Conservation (phyloP, 768 basidiomycete species). For the Boletus rufocinnamomeus region DNA sequence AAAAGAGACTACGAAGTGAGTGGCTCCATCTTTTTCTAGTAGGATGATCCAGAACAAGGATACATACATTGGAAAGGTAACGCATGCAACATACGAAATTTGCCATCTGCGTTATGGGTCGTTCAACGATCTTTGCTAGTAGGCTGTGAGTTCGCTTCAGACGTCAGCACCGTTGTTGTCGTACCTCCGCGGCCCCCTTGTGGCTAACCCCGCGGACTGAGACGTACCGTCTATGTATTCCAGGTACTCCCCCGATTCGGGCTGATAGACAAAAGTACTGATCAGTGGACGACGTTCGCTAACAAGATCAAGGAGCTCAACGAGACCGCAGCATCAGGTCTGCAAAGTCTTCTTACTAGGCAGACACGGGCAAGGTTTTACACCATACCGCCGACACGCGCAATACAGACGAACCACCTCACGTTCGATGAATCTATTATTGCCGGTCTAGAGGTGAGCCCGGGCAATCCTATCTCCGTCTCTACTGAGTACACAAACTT, state of each 20-base stretch:
- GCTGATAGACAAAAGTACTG: slow-evolving; percentile 29
- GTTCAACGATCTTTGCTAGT: too few relatives aligned
- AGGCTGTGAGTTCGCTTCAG: too few relatives aligned
- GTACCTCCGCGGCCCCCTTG: neutral
- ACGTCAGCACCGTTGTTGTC: neutral
- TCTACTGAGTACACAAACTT: neutral
- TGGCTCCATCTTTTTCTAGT: neutral
- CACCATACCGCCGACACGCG: slow-evolving; percentile 52
- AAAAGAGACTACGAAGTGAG: slow-evolving; percentile 1
- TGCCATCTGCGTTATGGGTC: neutral
- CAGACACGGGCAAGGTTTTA: slow-evolving; percentile 54
- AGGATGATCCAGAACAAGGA: slow-evolving; percentile 1
- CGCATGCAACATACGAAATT: neutral
- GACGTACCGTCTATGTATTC: neutral
- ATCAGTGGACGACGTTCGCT: slow-evolving; percentile 50
- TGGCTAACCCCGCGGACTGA: neutral
- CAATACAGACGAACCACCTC: slow-evolving; percentile 51
- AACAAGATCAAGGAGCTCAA: slow-evolving; percentile 39
- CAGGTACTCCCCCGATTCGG: neutral
- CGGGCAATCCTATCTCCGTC: neutral
- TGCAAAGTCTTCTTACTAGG: slow-evolving; percentile 59
- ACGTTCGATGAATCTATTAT: slow-evolving; percentile 45
- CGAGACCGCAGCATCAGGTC: neutral
- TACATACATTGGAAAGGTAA: neutral
- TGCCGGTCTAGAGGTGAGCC: slow-evolving; percentile 32